Evolutionary conservation across 2,329 filamentous ascomycete genomes (phyloP), one percentile per base, ranked within the genome.

Genomic region (Leptographium flavum): DNA sequence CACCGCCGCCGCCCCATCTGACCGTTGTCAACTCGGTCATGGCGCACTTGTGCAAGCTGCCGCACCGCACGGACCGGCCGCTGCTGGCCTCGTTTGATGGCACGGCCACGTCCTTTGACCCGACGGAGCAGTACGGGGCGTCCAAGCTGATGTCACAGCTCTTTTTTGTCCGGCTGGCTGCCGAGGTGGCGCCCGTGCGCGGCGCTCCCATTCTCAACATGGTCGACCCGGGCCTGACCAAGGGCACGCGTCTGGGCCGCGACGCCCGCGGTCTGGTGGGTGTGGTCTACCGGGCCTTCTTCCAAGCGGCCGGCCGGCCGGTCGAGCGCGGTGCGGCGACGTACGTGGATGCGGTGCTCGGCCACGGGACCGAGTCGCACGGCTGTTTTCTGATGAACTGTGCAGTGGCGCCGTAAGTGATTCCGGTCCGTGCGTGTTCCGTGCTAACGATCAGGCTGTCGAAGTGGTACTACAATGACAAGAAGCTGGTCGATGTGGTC

Each of bases 131-230:
- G 9, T 49, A 47, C 35, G 31, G 45, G 11, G 38, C 28, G 9
- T 50, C 50, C 19, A 66, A 66, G 45, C 54, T 57, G 0, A 51
- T 66, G 0, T 51, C 53, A 2, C 58, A 61, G 22, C 51, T 65
- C 25, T 47, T 43, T 10, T 27, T 51, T 25, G 28, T 46, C 7
- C 15, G 39, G 39, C 45, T 48, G 19, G 17, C 40, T n/a, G 47
- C 35, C n/a, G 22, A 17, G 5, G 27, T 47, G n/a, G 6, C 37
- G 6, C 35, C 35, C 22, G 19, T 21, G 4, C 7, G 7, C 4
- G 22, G 22, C 22, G 14, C 19, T 19, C 36, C 30, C 19, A 35
- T 48, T 2, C 43, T 49, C 39, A 43, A 39, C 45, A 39, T 47
- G 27, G 45, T 47, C 8, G 48, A 49, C 36, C 48, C 43, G 7